Percentiles rank a stretch among this genome's conserved stretches.
Conservation (phyloP, 495 filamentous ascomycete genomes). For the Hapsidospora chrysogenum region DNA sequence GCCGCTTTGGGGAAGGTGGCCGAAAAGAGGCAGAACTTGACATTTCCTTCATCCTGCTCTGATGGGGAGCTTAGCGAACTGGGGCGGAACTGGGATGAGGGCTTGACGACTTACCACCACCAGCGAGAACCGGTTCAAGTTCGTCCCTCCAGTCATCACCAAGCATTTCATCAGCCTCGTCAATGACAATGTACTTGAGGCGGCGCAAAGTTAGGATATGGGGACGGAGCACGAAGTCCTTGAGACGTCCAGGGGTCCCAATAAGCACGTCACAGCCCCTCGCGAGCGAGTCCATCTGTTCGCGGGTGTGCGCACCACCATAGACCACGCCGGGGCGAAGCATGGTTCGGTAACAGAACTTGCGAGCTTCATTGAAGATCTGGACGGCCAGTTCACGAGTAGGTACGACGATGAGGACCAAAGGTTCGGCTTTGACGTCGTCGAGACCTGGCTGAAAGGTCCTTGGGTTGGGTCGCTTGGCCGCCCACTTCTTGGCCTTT, state of each 20-base stretch:
- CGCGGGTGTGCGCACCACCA: conserved; percentile 53
- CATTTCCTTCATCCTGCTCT: conserved; percentile 68
- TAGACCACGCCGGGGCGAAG: conserved; percentile 85
- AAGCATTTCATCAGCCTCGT: conserved; percentile 91
- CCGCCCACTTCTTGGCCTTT: conserved; percentile 71
- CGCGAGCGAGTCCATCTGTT: conserved; percentile 54
- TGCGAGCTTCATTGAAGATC: conserved; percentile 84
- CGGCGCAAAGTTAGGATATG: conserved; percentile 50
- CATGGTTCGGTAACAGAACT: conserved; percentile 86
- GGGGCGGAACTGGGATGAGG: conserved; percentile 4
- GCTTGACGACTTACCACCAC: conserved; percentile 42
- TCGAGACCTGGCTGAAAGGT: conserved; percentile 23
- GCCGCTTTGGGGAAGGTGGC: conserved; percentile 74
- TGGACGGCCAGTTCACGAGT: conserved; percentile 82
- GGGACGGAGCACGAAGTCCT: conserved; percentile 61
- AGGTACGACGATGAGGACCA: conserved; percentile 74
- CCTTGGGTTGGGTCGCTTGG: conserved; percentile 47
- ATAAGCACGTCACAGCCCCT: conserved; percentile 83
- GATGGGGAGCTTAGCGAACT: conserved; percentile 3
- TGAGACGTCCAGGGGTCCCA: conserved; percentile 70
- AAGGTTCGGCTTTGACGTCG: conserved; percentile 55
- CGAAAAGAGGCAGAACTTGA: conserved; percentile 80
- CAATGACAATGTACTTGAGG: conserved; percentile 70
- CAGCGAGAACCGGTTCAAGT: conserved; percentile 52
- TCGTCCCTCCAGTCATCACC: conserved; percentile 55